Base-by-base conservation (phyloP, 768 basidiomycete species). In the Tulasnella sp. region DNA sequence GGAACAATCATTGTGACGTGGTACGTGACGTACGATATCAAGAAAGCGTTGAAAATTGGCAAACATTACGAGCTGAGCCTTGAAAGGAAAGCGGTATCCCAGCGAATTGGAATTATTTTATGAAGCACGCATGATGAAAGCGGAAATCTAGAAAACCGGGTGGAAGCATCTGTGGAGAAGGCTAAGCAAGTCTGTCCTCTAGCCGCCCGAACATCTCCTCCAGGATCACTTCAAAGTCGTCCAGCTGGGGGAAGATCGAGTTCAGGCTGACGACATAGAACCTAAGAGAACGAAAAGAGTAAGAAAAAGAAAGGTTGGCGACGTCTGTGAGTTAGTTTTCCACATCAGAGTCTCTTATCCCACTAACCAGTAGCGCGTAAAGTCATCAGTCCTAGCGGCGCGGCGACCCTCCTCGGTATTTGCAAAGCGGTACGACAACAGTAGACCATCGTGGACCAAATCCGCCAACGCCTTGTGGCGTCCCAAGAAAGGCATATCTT, bases 131-230 rank as follows among this genome's bases (percentile, higher is more conserved):
- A n/a, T n/a, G n/a, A n/a, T n/a, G n/a, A n/a, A n/a, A n/a, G n/a
- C n/a, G n/a, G n/a, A n/a, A n/a, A n/a, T n/a, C 34, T 15, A 38
- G 34, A 38, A 15, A 38, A 38, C 34, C 34, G 34, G 34, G 34
- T 38, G n/a, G n/a, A n/a, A n/a, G n/a, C n/a, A 38, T 15, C 34
- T 38, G 7, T 15, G 34, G 5, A 38, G 15, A 38, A 38, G 34
- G 15, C 34, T 38, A 38, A 15, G 34, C 34, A 15, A 38, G 34
- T 38, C 27, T 55, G 25, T 63, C 64, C 43, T 68, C 67, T n/a
- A 67, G 42, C 15, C 61, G 53, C 5, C 67, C 67, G 44, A 65
- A 65, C 49, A 66, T 44, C 11, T 62, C 51, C n/a, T 66, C 54
- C 30, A 63, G 61, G 2, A 63, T 63, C 0, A 57, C 63, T 49